These are phyloP conservation scores for Neofusicoccum sp. DNA, from an alignment of 2,329 filamentous ascomycete species.

Conservation along the genomic window DNA sequence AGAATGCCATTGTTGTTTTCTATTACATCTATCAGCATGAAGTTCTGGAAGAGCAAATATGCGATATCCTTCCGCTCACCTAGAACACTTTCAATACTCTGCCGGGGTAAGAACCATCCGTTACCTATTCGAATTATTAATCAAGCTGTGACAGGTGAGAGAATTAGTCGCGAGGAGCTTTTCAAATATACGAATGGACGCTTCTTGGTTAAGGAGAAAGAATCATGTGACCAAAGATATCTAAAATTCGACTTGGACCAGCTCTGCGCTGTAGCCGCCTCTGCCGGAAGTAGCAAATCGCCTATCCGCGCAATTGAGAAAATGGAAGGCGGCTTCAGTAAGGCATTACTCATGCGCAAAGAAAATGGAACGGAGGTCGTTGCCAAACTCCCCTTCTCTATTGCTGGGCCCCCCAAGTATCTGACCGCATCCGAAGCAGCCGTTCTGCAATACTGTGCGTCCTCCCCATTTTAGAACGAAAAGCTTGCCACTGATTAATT, in stretches of 20 bases:
- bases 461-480: not conserved
- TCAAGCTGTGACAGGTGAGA: slow-evolving; percentile 19
- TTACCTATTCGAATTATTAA: not conserved
- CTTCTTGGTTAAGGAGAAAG: slow-evolving; percentile 33
- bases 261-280: slow-evolving; percentile 32
- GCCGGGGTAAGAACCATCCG: not conserved
- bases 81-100: not conserved
- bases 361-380: slow-evolving; percentile 31
- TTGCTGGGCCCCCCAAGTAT: slow-evolving; percentile 34
- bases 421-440: slow-evolving; percentile 41
- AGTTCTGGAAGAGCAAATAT: not conserved
- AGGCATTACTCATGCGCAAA: slow-evolving; percentile 34
- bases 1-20: not conserved
- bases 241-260: slow-evolving; percentile 33
- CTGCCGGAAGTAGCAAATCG: slow-evolving; percentile 25
- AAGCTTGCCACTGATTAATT: slow-evolving; percentile 15
- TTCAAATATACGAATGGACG: slow-evolving; percentile 34
- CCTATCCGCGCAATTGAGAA: slow-evolving; percentile 34
- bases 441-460: slow-evolving; percentile 35
- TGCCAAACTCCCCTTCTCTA: slow-evolving; percentile 35
- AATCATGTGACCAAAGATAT: slow-evolving; percentile 31
- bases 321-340: slow-evolving; percentile 38
- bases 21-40: not conserved
- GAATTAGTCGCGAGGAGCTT: slow-evolving; percentile 27
- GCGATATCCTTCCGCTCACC: not conserved